These are phyloP conservation scores for Murraya paniculata DNA, from an alignment of 345 rosid species.

Conservation along the genomic window DNA sequence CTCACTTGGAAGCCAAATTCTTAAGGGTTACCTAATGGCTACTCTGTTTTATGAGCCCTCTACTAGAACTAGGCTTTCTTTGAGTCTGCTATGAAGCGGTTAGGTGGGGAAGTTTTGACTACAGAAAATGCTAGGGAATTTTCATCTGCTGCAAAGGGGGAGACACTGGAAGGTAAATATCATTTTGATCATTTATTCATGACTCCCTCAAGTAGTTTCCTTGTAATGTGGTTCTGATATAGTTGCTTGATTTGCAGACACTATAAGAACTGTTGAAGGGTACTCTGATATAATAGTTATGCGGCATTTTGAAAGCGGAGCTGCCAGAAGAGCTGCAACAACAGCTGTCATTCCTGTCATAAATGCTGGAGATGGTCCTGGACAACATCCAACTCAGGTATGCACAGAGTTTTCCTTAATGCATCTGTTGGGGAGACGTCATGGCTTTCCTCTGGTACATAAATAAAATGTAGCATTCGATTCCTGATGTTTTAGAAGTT, in stretches of 20 bases:
- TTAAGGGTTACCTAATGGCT: slow-evolving; percentile 87
- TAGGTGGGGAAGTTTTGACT: slow-evolving; percentile 93
- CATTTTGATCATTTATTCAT: neutral
- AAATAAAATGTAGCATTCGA: neutral
- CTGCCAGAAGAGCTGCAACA: slow-evolving; percentile 90
- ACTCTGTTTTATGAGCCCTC: slow-evolving; percentile 96
- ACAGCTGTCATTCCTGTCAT: slow-evolving; percentile 81
- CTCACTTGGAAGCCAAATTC: slow-evolving; percentile 69
- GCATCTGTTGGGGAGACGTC: neutral
- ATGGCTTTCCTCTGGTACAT: neutral
- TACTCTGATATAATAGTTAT: slow-evolving; percentile 88
- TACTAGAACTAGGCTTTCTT: slow-evolving; percentile 98
- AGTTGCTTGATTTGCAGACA: slow-evolving; percentile 54
- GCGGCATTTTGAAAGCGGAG: slow-evolving; percentile 98
- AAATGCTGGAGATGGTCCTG: slow-evolving; percentile 99
- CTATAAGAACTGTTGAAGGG: slow-evolving; percentile 91
- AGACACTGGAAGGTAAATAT: slow-evolving; percentile 83
- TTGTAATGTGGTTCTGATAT: slow-evolving; percentile 6
- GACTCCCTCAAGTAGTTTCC: slow-evolving; percentile 2
- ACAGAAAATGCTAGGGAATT: slow-evolving; percentile 94
- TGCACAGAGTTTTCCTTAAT: neutral
- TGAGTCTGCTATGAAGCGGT: slow-evolving; percentile 94
- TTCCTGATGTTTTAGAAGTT: no score
- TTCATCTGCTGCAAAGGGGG: slow-evolving; percentile 96
- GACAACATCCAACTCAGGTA: slow-evolving; percentile 98